Conservation (phyloP, 108 stramenopile species). For the Cyclotella sp. region DNA sequence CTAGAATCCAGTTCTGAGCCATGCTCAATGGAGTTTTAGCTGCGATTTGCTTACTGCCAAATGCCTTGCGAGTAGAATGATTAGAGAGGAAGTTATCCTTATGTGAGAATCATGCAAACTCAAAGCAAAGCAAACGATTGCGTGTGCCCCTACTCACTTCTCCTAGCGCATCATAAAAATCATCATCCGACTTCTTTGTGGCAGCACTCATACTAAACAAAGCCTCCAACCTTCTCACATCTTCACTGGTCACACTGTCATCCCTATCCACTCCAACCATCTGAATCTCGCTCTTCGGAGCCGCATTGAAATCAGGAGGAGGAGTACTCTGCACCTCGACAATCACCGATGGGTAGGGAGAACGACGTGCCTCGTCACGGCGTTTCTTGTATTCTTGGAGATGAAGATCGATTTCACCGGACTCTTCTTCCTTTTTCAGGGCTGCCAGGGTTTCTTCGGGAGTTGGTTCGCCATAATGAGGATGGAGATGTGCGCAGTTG, state of each 20-base stretch:
- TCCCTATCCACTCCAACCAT: slow-evolving; percentile 5
- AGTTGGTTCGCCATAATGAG: slow-evolving; percentile 70
- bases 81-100: background rate
- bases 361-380: slow-evolving; percentile 66
- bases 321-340: slow-evolving; percentile 81
- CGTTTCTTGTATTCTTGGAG: slow-evolving; percentile 70
- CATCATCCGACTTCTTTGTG: slow-evolving; percentile 56
- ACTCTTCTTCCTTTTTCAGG: slow-evolving; percentile 67
- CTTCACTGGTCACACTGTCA: slow-evolving; percentile 56
- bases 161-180: slow-evolving; percentile 78
- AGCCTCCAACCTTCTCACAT: slow-evolving; percentile 70
- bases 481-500: slow-evolving; percentile 89
- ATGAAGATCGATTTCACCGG: slow-evolving; percentile 73
- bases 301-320: slow-evolving; percentile 57
- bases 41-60: slow-evolving; percentile 58
- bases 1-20: slow-evolving; percentile 75
- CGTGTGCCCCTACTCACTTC: slow-evolving; percentile 21
- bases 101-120: background rate
- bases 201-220: slow-evolving; percentile 65
- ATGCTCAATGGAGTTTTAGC: slow-evolving; percentile 58
- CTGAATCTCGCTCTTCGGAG: slow-evolving; percentile 26
- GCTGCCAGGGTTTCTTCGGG: slow-evolving; percentile 65
- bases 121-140: no score
- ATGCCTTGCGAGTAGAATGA: slow-evolving; percentile 20
- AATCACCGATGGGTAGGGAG: slow-evolving; percentile 84